phyloP scores from a whole-genome alignment of 1,284 basidiomycete genomes.

The Leccinum pachyderme region DNA sequence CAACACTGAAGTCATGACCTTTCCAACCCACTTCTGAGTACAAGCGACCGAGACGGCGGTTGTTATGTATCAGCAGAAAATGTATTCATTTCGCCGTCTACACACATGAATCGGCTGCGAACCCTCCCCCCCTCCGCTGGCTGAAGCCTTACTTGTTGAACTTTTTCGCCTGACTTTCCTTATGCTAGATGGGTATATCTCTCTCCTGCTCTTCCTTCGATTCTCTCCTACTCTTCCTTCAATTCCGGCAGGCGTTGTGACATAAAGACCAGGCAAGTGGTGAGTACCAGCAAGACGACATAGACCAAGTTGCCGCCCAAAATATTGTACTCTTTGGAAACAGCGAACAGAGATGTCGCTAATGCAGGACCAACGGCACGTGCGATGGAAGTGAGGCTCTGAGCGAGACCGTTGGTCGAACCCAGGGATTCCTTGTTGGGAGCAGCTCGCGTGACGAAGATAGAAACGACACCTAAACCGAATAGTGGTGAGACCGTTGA shows the following conservation, averaged over 20 bases:
- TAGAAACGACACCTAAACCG: slow-evolving; percentile 30
- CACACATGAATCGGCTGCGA: neutral
- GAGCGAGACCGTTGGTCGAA: slow-evolving; percentile 50
- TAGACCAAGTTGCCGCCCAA: slow-evolving; percentile 39
- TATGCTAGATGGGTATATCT: neutral
- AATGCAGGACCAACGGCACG: slow-evolving; percentile 48
- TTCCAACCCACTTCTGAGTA: neutral
- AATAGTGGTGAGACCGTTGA: neutral
- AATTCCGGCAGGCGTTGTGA: slow-evolving; percentile 23
- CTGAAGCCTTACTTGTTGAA: neutral
- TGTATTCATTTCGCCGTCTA: neutral
- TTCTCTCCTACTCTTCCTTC: slow-evolving; percentile 1
- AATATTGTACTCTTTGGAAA: slow-evolving; percentile 34
- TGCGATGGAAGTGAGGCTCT: slow-evolving; percentile 45
- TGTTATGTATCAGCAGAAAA: slow-evolving; percentile 12
- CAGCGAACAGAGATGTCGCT: slow-evolving; percentile 38
- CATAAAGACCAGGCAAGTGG: slow-evolving; percentile 19
- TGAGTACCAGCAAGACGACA: slow-evolving; percentile 24
- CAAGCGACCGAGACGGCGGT: neutral
- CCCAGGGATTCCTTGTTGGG: slow-evolving; percentile 40
- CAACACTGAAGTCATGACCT: slow-evolving; percentile 42
- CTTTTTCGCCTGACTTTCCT: neutral
- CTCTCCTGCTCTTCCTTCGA: too few relatives aligned
- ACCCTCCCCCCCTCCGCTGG: neutral
- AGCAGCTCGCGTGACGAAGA: slow-evolving; percentile 34